Evolutionary conservation across 805 yeast genomes (phyloP).

Genomic region (Saccharomycopsis fibuligera): DNA sequence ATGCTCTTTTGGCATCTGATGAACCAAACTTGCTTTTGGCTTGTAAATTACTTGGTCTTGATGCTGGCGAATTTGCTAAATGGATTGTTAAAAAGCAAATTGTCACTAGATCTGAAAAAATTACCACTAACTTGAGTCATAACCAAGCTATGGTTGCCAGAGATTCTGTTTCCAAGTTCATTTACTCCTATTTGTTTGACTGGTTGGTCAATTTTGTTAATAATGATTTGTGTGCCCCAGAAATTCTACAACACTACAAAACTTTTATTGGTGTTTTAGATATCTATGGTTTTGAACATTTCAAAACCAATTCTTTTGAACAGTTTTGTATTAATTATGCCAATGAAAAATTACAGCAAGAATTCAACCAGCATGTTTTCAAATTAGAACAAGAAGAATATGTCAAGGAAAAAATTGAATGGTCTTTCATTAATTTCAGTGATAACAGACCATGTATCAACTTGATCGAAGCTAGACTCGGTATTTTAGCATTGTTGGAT

Average conservation of each 20-base stretch:
- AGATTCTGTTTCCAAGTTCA: slow-evolving; percentile 94
- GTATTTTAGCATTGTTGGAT: slow-evolving; percentile 81
- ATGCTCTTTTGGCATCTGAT: slow-evolving; percentile 74
- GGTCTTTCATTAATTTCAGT: slow-evolving; percentile 93
- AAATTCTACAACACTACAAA: slow-evolving; percentile 48
- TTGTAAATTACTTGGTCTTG: slow-evolving; percentile 77
- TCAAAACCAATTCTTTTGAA: slow-evolving; percentile 88
- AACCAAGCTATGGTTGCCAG: slow-evolving; percentile 86
- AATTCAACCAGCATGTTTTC: slow-evolving; percentile 95
- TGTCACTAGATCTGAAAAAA: slow-evolving; percentile 86
- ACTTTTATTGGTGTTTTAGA: slow-evolving; percentile 94
- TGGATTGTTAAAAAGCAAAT: slow-evolving; percentile 94
- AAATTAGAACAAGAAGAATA: slow-evolving; percentile 96
- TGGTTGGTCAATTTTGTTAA: slow-evolving; percentile 90
- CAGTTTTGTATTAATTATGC: slow-evolving; percentile 97
- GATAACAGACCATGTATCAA: slow-evolving; percentile 97
- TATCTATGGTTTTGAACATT: slow-evolving; percentile 96
- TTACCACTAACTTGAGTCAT: slow-evolving; percentile 73
- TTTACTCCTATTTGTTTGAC: slow-evolving; percentile 87
- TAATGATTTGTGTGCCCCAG: slow-evolving; percentile 71
- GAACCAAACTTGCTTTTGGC: slow-evolving; percentile 82
- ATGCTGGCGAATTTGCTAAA: slow-evolving; percentile 66
- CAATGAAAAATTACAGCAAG: slow-evolving; percentile 94
- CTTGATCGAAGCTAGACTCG: slow-evolving; percentile 82
- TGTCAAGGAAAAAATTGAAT: slow-evolving; percentile 83